Conservation (phyloP, 2,329 filamentous ascomycete species). For the Phoma sp. region DNA sequence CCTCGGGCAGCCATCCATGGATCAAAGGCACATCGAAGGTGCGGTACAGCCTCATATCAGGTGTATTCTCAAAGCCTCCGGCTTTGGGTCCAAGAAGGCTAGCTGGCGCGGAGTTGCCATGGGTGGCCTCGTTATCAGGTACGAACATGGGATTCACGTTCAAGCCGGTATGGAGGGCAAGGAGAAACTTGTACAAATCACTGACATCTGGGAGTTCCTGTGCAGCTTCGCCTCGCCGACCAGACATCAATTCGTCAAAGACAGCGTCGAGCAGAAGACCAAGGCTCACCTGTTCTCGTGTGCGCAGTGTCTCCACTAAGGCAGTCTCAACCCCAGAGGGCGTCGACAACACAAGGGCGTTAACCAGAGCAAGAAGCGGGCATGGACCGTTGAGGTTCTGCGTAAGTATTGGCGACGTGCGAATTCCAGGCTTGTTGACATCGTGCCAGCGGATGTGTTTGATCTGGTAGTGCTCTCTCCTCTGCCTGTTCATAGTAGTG, state of each 20-base stretch:
- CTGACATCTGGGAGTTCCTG: constrained; percentile 79
- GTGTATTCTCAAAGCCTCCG: constrained; percentile 87
- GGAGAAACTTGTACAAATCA: constrained; percentile 85
- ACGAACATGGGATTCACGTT: constrained; percentile 95
- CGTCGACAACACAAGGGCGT: constrained; percentile 85
- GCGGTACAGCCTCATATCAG: constrained; percentile 88
- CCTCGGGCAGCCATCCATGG: constrained; percentile 88
- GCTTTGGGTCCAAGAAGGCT: constrained; percentile 52
- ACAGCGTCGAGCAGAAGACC: constrained; percentile 85
- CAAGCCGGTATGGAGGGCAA: constrained; percentile 93
- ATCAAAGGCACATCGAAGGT: constrained; percentile 88
- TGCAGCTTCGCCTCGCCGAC: constrained; percentile 67
- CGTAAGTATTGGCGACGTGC: constrained; percentile 84
- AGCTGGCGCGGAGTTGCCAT: constrained; percentile 43
- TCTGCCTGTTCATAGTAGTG: constrained; percentile 52
- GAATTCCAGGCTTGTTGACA: constrained; percentile 62
- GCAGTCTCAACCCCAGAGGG: constrained; percentile 70
- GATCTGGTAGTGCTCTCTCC: constrained; percentile 85
- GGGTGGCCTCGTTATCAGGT: constrained; percentile 53
- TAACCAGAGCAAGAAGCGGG: constrained; percentile 89
- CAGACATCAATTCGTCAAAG: constrained; percentile 90
- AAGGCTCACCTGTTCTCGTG: constrained; percentile 86
- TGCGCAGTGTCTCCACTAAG: constrained; percentile 76
- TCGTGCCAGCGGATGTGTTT: constrained; percentile 91
- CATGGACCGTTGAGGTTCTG: constrained; percentile 96